Percentiles rank a stretch among this genome's conserved stretches.
These are phyloP conservation scores for Fusarium odoratissimum DNA, from an alignment of 2,329 filamentous ascomycete genomes.

Conservation along the genomic window DNA sequence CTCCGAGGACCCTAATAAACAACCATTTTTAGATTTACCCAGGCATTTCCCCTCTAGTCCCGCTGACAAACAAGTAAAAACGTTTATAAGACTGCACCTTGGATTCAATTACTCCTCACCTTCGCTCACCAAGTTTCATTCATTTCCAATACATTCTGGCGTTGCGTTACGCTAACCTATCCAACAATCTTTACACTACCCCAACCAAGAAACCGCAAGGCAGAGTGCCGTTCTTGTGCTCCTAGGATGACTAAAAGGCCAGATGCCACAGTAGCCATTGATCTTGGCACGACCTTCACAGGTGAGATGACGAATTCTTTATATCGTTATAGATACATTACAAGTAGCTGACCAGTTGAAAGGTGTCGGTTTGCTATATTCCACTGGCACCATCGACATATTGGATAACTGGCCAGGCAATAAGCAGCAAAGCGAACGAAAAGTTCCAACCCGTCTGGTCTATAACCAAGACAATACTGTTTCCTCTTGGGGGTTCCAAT, in stretches of 20 bases:
- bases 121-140: not conserved
- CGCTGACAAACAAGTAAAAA: not conserved
- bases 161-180: not conserved
- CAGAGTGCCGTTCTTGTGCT: not conserved
- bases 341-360: not conserved
- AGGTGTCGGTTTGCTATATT: not conserved
- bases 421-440: not conserved
- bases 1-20: not conserved
- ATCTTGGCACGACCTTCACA: constrained; percentile 3
- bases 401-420: constrained; percentile 1
- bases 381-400: not conserved
- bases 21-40: not conserved
- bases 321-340: not conserved
- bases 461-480: not conserved
- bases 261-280: not conserved
- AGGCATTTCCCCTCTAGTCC: not conserved
- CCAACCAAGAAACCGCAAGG: no score
- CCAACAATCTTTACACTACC: not conserved
- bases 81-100: not conserved
- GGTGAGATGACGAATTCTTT: not conserved
- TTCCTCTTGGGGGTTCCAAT: not conserved
- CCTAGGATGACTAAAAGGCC: not conserved
- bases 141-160: not conserved
- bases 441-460: not conserved
- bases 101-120: not conserved